phyloP scores from a whole-genome alignment of 768 basidiomycete species.

The Gloeophyllum trabeum region DNA sequence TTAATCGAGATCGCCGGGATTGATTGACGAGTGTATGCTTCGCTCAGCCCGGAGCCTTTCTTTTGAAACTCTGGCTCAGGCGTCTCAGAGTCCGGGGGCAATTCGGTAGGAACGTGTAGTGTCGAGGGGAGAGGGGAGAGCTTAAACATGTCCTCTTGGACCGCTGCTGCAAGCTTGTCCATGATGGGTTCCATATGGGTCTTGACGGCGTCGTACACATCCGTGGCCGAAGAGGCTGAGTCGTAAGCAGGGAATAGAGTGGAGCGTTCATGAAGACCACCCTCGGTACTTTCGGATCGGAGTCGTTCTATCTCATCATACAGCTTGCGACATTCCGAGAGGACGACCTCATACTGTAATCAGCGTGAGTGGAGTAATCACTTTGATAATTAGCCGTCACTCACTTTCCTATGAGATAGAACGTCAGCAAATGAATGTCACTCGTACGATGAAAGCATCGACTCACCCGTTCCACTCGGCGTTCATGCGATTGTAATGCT shows the following conservation, averaged over 20 bases:
- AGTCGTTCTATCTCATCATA: constrained; percentile 9
- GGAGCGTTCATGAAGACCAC: no score
- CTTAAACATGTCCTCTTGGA: constrained; percentile 12
- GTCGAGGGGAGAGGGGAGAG: constrained; percentile 15
- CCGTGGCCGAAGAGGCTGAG: no score
- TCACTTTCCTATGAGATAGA: constrained; percentile 13
- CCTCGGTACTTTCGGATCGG: no score
- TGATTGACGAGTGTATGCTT: no score
- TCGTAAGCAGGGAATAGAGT: no score
- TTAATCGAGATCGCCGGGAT: constrained; percentile 15
- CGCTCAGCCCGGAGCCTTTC: no score
- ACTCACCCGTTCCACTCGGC: constrained; percentile 27
- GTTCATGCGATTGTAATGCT: constrained; percentile 36
- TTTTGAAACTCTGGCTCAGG: no score
- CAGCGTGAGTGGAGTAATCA: background rate
- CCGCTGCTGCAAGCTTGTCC: no score
- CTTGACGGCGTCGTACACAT: no score
- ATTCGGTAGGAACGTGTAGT: constrained; percentile 8
- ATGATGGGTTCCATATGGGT: no score
- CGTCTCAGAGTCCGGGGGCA: no score
- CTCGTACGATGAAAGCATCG: background rate
- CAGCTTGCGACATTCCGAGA: constrained; percentile 12
- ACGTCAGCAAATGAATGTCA: constrained; percentile 1
- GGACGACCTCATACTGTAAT: constrained; percentile 9
- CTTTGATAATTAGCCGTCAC: background rate